Percentiles rank a stretch among this genome's conserved stretches.
phyloP scores from a whole-genome alignment of 2,329 filamentous ascomycete genomes.

The Ophiocordyceps australis region DNA sequence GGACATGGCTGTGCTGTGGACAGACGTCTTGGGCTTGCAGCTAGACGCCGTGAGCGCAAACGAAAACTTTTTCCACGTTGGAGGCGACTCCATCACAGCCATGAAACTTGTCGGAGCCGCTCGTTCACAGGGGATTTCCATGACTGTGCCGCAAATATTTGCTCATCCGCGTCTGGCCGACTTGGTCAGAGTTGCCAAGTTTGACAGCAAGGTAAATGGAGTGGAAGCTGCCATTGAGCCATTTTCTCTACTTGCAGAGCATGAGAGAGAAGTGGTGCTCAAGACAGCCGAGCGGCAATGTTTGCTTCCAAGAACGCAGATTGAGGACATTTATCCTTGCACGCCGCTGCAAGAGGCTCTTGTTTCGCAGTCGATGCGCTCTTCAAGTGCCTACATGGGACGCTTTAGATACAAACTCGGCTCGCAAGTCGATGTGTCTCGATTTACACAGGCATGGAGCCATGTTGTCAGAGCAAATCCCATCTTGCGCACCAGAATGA shows the following conservation, averaged over 20 bases:
- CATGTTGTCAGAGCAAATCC: conserved; percentile 12
- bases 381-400: conserved; percentile 24
- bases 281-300: background rate
- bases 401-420: conserved; percentile 20
- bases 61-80: conserved; percentile 26
- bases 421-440: conserved; percentile 9
- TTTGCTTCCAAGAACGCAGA: conserved; percentile 2
- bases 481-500: conserved; percentile 25
- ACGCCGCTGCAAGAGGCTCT: conserved; percentile 27
- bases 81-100: conserved; percentile 25
- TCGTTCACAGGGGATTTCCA: conserved; percentile 13
- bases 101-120: conserved; percentile 20
- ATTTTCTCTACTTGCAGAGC: conserved; percentile 1
- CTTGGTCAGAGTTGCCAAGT: conserved; percentile 1
- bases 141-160: conserved; percentile 25
- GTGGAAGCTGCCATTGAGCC: background rate
- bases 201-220: too few relatives aligned
- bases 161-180: conserved; percentile 3
- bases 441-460: conserved; percentile 18
- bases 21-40: conserved; percentile 2
- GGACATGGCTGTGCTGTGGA: conserved; percentile 1
- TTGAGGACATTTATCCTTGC: conserved; percentile 14
- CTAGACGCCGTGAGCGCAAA: conserved; percentile 12
- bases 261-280: background rate
- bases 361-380: conserved; percentile 25